Base-by-base conservation (phyloP, 192 early-diverging fungal species). In the Podila horticola region DNA sequence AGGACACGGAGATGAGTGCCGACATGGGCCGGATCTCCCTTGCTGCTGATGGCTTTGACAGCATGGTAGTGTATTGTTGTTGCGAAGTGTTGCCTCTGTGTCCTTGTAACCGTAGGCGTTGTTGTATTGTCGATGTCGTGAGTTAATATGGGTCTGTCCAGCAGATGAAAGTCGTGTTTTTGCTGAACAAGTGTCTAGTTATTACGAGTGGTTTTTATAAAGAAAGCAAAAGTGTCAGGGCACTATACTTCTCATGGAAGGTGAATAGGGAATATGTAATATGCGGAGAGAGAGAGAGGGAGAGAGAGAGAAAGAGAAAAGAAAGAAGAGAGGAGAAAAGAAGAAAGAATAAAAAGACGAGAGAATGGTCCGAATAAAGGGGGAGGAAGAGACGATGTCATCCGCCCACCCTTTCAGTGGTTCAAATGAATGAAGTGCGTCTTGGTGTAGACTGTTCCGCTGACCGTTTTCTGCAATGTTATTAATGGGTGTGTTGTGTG, bases 1-100 rank as follows among this genome's bases (percentile, higher is more conserved):
- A 81, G 49, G 70, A 73, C 48, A 81, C 77, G 3, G 77, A 81
- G 77, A 81, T 81, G 62, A 81, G 49, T 4, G 77, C 34, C 61
- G 76, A 72, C 52, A 81, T 60, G 20, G 76, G 64, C 58, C 75
- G 45, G 15, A 67, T 57, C 69, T 79, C 75, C 36, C 77, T 72
- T 51, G 48, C 64, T 19, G 64, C 22, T 26, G 48, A 15, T 17
- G 77, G 26, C 26, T 72, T 79, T 29, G 77, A 69, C 62, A 81
- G 48, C 77, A 81, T 81, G 24, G 30, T 64, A 57, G 41, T 45
- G 29, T 30, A 13, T 13, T 8, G 7, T 0, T 24, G 15, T 49
- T 30, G 66, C 13, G 2, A 58, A 11, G 24, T 24, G 57, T 24
- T 58, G 20, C 57, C n/a, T 28, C n/a, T 30, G 61, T 28, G 61